Base-by-base conservation (phyloP, 2,329 filamentous ascomycete species). In the Pseudonectria buxi region DNA sequence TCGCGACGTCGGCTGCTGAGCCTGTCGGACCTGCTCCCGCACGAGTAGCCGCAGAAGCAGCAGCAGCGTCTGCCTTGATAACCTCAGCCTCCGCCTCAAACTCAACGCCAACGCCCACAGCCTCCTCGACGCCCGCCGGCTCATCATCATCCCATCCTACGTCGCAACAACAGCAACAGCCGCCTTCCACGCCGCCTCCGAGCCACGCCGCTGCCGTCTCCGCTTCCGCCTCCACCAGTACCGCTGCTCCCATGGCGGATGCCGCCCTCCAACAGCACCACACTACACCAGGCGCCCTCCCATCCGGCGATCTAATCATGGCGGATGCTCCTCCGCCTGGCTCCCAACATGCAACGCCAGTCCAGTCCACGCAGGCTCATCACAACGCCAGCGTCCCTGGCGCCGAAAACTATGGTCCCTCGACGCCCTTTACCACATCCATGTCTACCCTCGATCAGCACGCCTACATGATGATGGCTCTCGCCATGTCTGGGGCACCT, bases 391-490 rank as follows among this genome's bases (percentile, higher is more conserved):
- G 30, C 26, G 42, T 53, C 38, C 27, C 36, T 24, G 36, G 37
- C 24, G 36, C 47, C 34, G 53, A 57, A 25, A 53, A 52, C 22
- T 55, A 51, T 37, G 40, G 50, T 16, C 54, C 61, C 16, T 53
- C 56, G 26, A 56, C 58, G 10, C 54, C 61, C 13, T 64, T 57
- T 41, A 57, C 56, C 10, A 49, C 56, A 4, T 38, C 54, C 24
- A 53, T 64, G 38, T 39, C 57, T 3, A 54, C 47, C 37, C 48
- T 61, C 24, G 55, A 65, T 31, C 55, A 63, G 18, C 61, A 61
- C 37, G 58, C 63, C 30, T 64, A 62, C 52, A 62, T 65, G 59
- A 67, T 69, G 59, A 67, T 69, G 63, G 60, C 63, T 14, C 50
- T 69, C 31, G 64, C 63, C 38, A 63, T 63, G 53, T 62, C 62